These are phyloP conservation scores for Phytophthora multivora DNA, from an alignment of 352 stramenopile species.

Conservation along the genomic window DNA sequence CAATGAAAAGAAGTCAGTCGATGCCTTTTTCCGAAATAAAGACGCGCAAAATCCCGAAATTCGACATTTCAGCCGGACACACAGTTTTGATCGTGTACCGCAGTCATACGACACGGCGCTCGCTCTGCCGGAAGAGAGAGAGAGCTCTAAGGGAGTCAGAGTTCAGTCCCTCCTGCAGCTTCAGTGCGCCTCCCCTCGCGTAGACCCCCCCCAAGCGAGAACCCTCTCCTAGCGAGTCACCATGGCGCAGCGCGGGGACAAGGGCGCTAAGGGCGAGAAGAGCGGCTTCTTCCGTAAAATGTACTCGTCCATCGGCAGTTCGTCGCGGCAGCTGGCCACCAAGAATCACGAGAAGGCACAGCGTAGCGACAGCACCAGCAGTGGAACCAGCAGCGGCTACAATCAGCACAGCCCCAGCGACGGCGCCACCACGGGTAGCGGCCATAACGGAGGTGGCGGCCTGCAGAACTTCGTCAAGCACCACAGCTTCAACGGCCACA, in stretches of 20 bases:
- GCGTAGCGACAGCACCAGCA: conserved; percentile 41
- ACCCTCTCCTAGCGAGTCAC: conserved; percentile 6
- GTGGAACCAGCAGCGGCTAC: conserved; percentile 36
- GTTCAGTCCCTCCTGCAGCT: conserved; percentile 4
- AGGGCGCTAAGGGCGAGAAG: conserved; percentile 42
- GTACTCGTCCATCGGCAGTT: conserved; percentile 63
- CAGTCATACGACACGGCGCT: conserved; percentile 34
- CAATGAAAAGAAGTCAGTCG: conserved; percentile 31
- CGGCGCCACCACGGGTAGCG: conserved; percentile 38
- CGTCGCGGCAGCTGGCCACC: conserved; percentile 36
- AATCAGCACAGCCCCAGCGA: conserved; percentile 40
- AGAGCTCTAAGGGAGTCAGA: conserved; percentile 23
- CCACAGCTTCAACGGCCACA: conserved; percentile 75
- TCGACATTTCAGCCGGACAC: conserved; percentile 22
- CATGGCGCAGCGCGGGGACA: conserved; percentile 52
- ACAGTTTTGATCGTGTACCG: conserved; percentile 27
- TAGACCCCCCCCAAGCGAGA: conserved; percentile 21
- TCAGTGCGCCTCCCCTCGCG: conserved; percentile 10
- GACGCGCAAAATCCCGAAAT: conserved; percentile 12
- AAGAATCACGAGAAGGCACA: conserved; percentile 39
- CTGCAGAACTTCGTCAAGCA: conserved; percentile 56
- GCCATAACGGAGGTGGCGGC: conserved; percentile 25
- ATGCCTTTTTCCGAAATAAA: conserved; percentile 21
- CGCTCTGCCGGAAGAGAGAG: conserved; percentile 21
- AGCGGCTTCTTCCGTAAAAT: conserved; percentile 71